phyloP scores from a whole-genome alignment of 257 asterid species.

The Nicotiana paniculata region DNA sequence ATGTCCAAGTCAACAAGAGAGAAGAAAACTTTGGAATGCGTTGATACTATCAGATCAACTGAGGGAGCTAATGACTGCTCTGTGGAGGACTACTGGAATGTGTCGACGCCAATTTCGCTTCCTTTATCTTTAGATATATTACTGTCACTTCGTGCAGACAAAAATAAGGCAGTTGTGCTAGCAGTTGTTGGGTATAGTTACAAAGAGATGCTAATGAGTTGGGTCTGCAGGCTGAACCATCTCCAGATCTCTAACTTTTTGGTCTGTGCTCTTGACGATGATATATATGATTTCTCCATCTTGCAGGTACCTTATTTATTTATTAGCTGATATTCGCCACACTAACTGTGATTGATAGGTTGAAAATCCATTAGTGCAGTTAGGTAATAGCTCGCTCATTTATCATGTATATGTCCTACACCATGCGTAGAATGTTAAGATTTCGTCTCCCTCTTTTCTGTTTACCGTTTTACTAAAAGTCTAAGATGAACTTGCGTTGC shows the following conservation, averaged over 20 bases:
- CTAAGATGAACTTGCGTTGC: slow-evolving; percentile 12
- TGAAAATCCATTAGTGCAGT: not conserved
- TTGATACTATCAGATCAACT: slow-evolving; percentile 28
- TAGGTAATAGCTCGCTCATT: not conserved
- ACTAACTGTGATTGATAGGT: not conserved
- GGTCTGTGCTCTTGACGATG: slow-evolving; percentile 76
- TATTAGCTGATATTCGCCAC: not conserved
- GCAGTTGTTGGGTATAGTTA: slow-evolving; percentile 88
- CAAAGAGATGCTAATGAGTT: slow-evolving; percentile 94
- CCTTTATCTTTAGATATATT: slow-evolving; percentile 54
- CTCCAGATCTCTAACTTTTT: slow-evolving; percentile 59
- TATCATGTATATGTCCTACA: not conserved
- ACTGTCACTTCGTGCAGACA: slow-evolving; percentile 51
- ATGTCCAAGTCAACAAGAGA: slow-evolving; percentile 21
- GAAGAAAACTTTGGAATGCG: slow-evolving; percentile 37
- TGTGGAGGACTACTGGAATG: slow-evolving; percentile 19
- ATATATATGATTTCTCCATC: slow-evolving; percentile 61
- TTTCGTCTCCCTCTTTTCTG: not conserved
- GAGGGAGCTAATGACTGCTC: slow-evolving; percentile 35
- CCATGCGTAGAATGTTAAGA: not conserved
- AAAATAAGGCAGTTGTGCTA: slow-evolving; percentile 59
- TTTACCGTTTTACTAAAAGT: not conserved
- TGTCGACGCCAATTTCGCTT: slow-evolving; percentile 30
- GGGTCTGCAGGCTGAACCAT: slow-evolving; percentile 73
- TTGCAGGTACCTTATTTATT: slow-evolving; percentile 56